Evolutionary conservation across 78 protist species (phyloP), one percentile per base, ranked within the genome.

Genomic region (Dictyostelium capitatum): DNA sequence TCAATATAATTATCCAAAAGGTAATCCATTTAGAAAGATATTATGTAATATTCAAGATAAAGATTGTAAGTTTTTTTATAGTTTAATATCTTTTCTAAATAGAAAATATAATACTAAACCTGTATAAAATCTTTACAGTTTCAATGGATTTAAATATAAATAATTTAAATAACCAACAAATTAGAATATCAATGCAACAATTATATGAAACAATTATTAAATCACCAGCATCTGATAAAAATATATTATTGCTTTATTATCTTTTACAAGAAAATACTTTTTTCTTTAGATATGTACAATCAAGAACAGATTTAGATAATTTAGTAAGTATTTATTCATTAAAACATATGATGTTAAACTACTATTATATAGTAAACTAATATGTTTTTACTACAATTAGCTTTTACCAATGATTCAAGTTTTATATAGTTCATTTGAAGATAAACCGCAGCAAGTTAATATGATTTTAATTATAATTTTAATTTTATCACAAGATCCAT

Each of bases 271-370:
- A 89, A 57, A 95, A 95, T 67, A 30, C 37, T 17, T 50, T 43
- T 46, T 85, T 95, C n/a, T 89, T 82, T 53, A 85, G 69, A 57
- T 93, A 94, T 37, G 87, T 78, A 50, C 97, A 93, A 57, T 69
- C 96, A 37, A 85, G 96, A 81, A 69, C 97, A 17, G 96, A 92
- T 80, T 25, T 89, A 28, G 92, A 92, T 51, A 56, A 32, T 77
- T 78, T 81, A 28, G 89, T 83, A 83, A 20, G 91, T 67, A 32
- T 41, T 47, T 1, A 23, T 82, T 14, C 25, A 11, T 3, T 32
- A 23, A 12, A 25, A 37, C 43, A 37, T 37, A 37, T 37, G 43
- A n/a, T 37, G 2, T 37, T 37, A 37, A 37, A 37, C 43, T 37
- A 14, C 2, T 6, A 20, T 72, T 20, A 46, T 32, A 12, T 56